Conservation (phyloP, 441 rosid genomes). For the Heliophila coronopifolia region DNA sequence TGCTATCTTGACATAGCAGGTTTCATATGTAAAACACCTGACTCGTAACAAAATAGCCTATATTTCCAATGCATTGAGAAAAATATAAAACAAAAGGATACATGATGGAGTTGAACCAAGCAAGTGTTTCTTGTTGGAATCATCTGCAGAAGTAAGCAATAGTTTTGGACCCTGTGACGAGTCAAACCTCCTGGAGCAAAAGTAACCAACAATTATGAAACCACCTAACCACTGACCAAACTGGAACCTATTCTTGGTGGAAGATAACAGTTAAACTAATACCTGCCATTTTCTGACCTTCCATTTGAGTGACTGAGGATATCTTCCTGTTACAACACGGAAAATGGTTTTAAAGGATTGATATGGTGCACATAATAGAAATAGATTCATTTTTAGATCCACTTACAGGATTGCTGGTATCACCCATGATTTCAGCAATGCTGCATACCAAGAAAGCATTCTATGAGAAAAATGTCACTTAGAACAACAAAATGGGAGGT, state of each 20-base stretch:
- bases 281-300: slow-evolving; percentile 58
- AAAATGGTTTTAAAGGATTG: slow-evolving; percentile 21
- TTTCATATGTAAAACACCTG: slow-evolving; percentile 5
- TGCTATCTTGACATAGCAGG: slow-evolving; percentile 3
- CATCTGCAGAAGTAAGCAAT: slow-evolving; percentile 68
- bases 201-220: slow-evolving; percentile 21
- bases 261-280: slow-evolving; percentile 9
- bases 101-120: slow-evolving; percentile 63
- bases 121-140: slow-evolving; percentile 59
- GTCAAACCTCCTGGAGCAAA: slow-evolving; percentile 56
- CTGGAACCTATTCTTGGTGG: slow-evolving; percentile 9
- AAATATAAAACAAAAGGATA: slow-evolving; percentile 48
- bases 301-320: slow-evolving; percentile 45
- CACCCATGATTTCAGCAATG: slow-evolving; percentile 72
- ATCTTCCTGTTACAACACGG: slow-evolving; percentile 49
- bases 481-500: slow-evolving; percentile 8
- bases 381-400: slow-evolving; percentile 8
- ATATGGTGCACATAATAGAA: slow-evolving; percentile 7
- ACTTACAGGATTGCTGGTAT: slow-evolving; percentile 59
- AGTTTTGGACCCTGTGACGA: slow-evolving; percentile 60
- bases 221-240: slow-evolving; percentile 11
- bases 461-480: slow-evolving; percentile 29
- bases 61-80: slow-evolving; percentile 2
- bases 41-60: slow-evolving; percentile 12
- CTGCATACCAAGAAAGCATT: slow-evolving; percentile 42